Evolutionary conservation across 441 rosid genomes (phyloP).

Genomic region (Capsella rubella): DNA sequence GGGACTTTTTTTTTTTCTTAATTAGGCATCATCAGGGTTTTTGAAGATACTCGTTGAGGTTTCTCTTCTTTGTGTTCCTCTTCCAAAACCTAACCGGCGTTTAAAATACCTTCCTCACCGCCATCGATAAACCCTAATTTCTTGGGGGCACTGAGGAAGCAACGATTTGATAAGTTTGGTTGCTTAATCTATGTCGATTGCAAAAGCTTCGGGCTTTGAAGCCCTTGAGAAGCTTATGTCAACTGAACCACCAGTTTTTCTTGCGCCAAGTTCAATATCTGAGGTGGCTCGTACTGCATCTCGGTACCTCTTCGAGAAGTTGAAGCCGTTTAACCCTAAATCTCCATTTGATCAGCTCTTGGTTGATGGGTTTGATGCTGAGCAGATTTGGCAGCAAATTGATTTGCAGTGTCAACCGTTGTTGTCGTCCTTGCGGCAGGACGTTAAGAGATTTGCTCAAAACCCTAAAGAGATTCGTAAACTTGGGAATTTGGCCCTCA

Average conservation of each 20-base stretch:
- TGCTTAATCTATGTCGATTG: constrained; percentile 46
- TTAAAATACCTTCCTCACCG: background rate
- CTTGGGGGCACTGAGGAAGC: background rate
- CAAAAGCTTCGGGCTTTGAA: constrained; percentile 48
- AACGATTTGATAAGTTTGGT: background rate
- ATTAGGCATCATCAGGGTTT: constrained; percentile 19
- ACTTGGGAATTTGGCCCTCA: constrained; percentile 37
- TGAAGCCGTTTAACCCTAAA: constrained; percentile 62
- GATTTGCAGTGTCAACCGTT: constrained; percentile 79
- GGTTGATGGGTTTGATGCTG: constrained; percentile 80
- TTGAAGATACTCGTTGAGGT: background rate
- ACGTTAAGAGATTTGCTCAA: constrained; percentile 61
- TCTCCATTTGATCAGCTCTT: constrained; percentile 77
- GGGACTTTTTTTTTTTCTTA: too few species aligned
- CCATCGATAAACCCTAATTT: background rate
- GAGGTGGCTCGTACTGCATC: constrained; percentile 65
- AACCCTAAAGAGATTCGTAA: constrained; percentile 59
- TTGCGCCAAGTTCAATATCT: constrained; percentile 65
- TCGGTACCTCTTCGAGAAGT: constrained; percentile 58
- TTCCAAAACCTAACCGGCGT: constrained; percentile 30
- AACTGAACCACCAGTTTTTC: constrained; percentile 72
- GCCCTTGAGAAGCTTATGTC: constrained; percentile 57
- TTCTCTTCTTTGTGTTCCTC: constrained; percentile 23
- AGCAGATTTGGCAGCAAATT: constrained; percentile 97
- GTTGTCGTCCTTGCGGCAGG: constrained; percentile 60